These are phyloP conservation scores for Fusarium aywerte DNA, from an alignment of 2,329 filamentous ascomycete species.

Conservation along the genomic window DNA sequence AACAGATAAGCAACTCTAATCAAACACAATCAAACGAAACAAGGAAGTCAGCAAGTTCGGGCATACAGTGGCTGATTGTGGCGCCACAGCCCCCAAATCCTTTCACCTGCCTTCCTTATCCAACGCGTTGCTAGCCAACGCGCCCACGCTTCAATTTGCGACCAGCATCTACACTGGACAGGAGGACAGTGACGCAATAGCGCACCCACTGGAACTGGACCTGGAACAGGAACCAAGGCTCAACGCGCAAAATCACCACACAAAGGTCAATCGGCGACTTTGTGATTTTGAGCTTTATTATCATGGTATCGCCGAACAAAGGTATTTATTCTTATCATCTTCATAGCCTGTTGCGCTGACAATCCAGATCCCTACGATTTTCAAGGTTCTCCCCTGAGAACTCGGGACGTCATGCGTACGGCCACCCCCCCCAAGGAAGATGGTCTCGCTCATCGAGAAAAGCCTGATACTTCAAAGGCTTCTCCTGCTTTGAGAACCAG, in stretches of 20 bases:
- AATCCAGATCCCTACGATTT: constrained; percentile 43
- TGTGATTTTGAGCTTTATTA: neutral
- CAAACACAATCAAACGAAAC: neutral
- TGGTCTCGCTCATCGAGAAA: constrained; percentile 29
- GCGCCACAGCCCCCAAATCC: constrained; percentile 28
- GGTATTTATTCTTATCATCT: constrained; percentile 18
- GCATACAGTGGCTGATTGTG: constrained; percentile 31
- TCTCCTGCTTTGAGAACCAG: constrained; percentile 21
- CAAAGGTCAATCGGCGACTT: constrained; percentile 24
- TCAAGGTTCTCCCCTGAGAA: constrained; percentile 34
- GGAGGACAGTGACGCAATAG: constrained; percentile 38
- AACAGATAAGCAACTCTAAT: neutral
- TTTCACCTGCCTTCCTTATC: neutral
- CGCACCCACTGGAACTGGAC: constrained; percentile 1
- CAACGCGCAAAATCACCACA: constrained; percentile 5
- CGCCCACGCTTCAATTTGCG: constrained; percentile 39
- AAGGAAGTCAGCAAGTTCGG: constrained; percentile 11
- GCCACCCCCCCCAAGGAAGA: constrained; percentile 33
- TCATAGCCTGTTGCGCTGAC: constrained; percentile 6
- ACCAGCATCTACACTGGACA: constrained; percentile 20
- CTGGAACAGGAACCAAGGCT: neutral
- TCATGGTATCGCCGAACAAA: constrained; percentile 27
- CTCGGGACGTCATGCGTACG: constrained; percentile 17
- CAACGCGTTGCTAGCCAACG: constrained; percentile 38
- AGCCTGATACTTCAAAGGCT: constrained; percentile 14